Evolutionary conservation across 805 yeast genomes (phyloP).

Genomic region (Spathaspora girioi): DNA sequence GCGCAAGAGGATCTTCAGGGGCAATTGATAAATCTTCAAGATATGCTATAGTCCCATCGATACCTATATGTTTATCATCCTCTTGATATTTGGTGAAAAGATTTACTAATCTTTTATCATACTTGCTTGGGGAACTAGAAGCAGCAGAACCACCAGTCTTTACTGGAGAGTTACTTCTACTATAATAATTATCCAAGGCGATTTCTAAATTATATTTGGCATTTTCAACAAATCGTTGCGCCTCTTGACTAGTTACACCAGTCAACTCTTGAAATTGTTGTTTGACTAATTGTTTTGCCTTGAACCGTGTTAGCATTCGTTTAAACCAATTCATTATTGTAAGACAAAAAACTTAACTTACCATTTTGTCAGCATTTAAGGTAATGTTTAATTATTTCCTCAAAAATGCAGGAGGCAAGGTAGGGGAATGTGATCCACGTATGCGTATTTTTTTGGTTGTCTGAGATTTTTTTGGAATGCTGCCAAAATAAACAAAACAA

Average conservation of each 20-base stretch:
- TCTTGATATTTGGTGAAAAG: conserved; percentile 34
- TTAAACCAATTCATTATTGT: neutral
- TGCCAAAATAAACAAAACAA: neutral
- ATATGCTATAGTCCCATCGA: conserved; percentile 74
- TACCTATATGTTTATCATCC: conserved; percentile 46
- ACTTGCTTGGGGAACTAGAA: neutral
- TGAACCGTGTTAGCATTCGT: conserved; percentile 1
- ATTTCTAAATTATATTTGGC: conserved; percentile 24
- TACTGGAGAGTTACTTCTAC: conserved; percentile 1
- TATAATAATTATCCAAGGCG: conserved; percentile 30
- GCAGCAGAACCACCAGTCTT: conserved; percentile 1
- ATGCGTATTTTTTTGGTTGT: neutral
- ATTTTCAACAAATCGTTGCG: conserved; percentile 32
- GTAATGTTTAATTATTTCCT: neutral
- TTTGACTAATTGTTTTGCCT: conserved; percentile 9
- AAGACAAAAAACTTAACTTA: neutral
- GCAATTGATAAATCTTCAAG: conserved; percentile 63
- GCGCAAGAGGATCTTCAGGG: conserved; percentile 70
- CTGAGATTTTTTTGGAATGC: neutral
- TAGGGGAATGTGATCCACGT: neutral
- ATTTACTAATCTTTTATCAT: conserved; percentile 17
- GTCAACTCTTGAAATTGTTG: conserved; percentile 40
- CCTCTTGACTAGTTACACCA: conserved; percentile 28
- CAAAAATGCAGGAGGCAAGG: neutral
- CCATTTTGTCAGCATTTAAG: neutral